These are phyloP conservation scores for Xylariaceae sp. DNA, from an alignment of 2,329 filamentous ascomycete genomes.

Conservation along the genomic window DNA sequence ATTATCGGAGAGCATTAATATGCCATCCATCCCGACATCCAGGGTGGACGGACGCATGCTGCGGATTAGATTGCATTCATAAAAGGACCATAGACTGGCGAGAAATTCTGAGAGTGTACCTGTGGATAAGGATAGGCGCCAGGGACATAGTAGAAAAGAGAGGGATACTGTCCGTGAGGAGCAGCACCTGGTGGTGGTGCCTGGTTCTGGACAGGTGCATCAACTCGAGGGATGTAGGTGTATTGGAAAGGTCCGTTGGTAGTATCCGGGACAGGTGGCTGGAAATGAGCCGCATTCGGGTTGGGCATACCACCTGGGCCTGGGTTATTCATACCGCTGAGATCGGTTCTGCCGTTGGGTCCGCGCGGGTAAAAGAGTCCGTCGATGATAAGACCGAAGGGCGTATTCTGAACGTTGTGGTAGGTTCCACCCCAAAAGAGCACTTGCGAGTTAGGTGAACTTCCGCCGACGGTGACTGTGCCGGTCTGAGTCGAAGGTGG, in stretches of 20 bases:
- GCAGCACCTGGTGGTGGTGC: conserved; percentile 18
- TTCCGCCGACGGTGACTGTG: background rate
- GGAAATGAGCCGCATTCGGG: conserved; percentile 44
- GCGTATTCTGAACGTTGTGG: conserved; percentile 17
- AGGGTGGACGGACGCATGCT: background rate
- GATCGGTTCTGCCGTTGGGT: background rate
- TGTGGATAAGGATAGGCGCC: conserved; percentile 22
- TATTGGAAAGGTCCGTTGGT: conserved; percentile 51
- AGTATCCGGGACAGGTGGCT: conserved; percentile 55
- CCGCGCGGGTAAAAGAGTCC: conserved; percentile 15
- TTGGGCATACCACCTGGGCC: conserved; percentile 39
- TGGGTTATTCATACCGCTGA: conserved; percentile 36
- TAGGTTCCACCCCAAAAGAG: background rate
- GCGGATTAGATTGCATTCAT: conserved; percentile 17
- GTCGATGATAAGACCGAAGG: conserved; percentile 18
- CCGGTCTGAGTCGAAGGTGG: too few species aligned
- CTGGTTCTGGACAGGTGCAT: conserved; percentile 31
- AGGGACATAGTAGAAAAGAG: conserved; percentile 3
- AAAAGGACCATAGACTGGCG: conserved; percentile 11
- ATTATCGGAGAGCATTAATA: conserved; percentile 6
- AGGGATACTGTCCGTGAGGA: conserved; percentile 11
- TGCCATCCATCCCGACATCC: background rate
- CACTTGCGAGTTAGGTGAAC: background rate
- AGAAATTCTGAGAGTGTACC: conserved; percentile 17
- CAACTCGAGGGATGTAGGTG: conserved; percentile 50